These are phyloP conservation scores for Musa balbisiana DNA, from an alignment of 202 grass and related monocot genomes.

Conservation along the genomic window DNA sequence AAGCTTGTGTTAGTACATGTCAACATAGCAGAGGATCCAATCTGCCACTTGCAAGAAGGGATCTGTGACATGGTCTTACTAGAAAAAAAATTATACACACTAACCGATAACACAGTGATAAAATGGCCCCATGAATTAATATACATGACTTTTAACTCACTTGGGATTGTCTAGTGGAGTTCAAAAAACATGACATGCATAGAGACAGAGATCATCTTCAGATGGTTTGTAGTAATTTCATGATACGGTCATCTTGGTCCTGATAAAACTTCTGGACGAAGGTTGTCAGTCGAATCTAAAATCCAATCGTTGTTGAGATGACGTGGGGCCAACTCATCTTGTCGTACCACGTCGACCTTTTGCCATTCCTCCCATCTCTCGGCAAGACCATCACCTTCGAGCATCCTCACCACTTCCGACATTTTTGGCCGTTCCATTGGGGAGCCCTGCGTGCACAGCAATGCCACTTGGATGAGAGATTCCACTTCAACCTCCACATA, in stretches of 20 bases:
- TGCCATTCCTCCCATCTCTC: constrained; percentile 99
- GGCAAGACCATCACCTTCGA: constrained; percentile 75
- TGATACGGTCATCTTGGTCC: constrained; percentile 13
- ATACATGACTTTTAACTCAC: constrained; percentile 1
- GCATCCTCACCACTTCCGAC: constrained; percentile 92
- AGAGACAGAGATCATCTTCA: not conserved
- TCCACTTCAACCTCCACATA: constrained; percentile 68
- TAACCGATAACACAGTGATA: constrained; percentile 9
- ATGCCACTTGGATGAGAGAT: constrained; percentile 71
- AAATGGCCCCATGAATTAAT: not conserved
- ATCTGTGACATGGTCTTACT: not conserved
- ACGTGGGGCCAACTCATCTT: constrained; percentile 40
- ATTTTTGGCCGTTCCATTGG: constrained; percentile 85
- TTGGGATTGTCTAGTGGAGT: not conserved
- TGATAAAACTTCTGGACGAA: constrained; percentile 20
- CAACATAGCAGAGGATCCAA: not conserved
- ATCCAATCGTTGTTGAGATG: constrained; percentile 22
- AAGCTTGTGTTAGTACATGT: constrained; percentile 10
- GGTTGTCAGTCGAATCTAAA: constrained; percentile 26
- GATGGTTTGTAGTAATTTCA: not conserved
- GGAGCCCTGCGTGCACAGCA: constrained; percentile 74
- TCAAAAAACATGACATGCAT: not conserved
- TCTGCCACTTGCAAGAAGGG: not conserved
- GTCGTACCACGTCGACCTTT: constrained; percentile 75
- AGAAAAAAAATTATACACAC: not conserved